Evolutionary conservation across 2,329 filamentous ascomycete species (phyloP), one percentile per base, ranked within the genome.

Genomic region (Hymenoscyphus infarciens): DNA sequence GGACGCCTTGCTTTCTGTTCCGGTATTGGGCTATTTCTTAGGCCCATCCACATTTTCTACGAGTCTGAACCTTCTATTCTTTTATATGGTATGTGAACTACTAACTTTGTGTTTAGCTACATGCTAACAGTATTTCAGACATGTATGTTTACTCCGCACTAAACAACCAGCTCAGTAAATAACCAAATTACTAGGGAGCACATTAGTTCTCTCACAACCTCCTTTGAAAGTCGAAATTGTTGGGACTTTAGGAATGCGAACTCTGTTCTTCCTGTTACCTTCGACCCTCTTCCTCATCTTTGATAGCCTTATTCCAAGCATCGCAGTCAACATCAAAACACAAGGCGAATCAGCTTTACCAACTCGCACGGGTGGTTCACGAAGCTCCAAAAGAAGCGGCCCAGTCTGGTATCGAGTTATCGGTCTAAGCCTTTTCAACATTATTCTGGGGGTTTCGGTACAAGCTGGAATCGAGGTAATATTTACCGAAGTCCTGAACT

Each of bases 51-150:
- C 89, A 6, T 92, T 89, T 79, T 88, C 80, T 52, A 94, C 92
- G 1, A 92, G 88, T 1, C 80, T 96, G 66, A 97, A 95, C 75
- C 78, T 96, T 27, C 79, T 96, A 66, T 93, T 96, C 79, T 95
- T 97, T 76, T 94, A 92, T 75, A 84, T 96, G 78, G 94, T 91
- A 70, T 96, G 92, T 27, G 2, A 11, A 13, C 22, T 35, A 2
- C 5, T 8, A 13, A 5, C 19, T 29, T 35, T 19, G 1, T 19
- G 10, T 33, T 25, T 11, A n/a, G 52, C 49, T 6, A 11, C 3
- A 35, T 31, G 91, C 60, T 66, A 57, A 68, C 59, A 55, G 3
- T 42, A 5, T n/a, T 60, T 38, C 27, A 71, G 69, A 94, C 91
- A 69, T 97, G 92, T 59, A 62, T 25, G 45, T 54, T 59, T 8